Evolutionary conservation across 805 yeast genomes (phyloP), one percentile per base, ranked within the genome.

Genomic region (Komagataella pseudopastoris): DNA sequence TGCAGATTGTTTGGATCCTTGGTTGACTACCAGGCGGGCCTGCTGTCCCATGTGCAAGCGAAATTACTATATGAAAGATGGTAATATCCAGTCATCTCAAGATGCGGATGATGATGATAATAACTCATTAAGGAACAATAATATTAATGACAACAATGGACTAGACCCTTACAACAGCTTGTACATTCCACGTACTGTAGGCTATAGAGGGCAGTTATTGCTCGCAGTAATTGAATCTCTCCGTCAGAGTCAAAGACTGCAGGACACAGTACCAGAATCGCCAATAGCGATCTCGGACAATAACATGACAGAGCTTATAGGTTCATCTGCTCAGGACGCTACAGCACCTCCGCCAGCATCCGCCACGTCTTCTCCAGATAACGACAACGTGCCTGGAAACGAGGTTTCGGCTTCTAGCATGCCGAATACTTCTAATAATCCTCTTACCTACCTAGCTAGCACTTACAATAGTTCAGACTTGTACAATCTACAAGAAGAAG

Each of bases 31-130:
- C 55, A 70, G 91, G 56, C 74, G 84, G 48, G 90, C 89, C 0
- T 82, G 87, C 58, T 87, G 96, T 62, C 95, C 96, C 6, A 79
- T 83, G 71, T 87, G 96, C 65, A 85, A 86, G 59, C 68, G 83
- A 36, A 88, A 81, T 61, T 82, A 81, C 61, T 78, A 72, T 58
- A 68, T 69, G 60, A 71, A 70, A 54, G 70, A 64, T 50, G 56
- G 55, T 4, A 52, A 52, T 30, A 49, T 8, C 22, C 47, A 18
- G 39, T 23, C 30, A 17, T 36, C 48, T 20, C 23, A 46, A 45
- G 49, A 52, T 23, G 47, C 44, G 44, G 55, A 46, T 50, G 57
- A 56, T 55, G 62, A 50, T 51, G 60, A 50, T 20, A 56, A 55
- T 14, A 58, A 56, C 4, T 46, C 45, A 7, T 46, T 22, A 22